Percentiles rank a stretch among this genome's conserved stretches.
Evolutionary conservation across 176 grass and related monocot species (phyloP).

Genomic region (Avena eriantha): DNA sequence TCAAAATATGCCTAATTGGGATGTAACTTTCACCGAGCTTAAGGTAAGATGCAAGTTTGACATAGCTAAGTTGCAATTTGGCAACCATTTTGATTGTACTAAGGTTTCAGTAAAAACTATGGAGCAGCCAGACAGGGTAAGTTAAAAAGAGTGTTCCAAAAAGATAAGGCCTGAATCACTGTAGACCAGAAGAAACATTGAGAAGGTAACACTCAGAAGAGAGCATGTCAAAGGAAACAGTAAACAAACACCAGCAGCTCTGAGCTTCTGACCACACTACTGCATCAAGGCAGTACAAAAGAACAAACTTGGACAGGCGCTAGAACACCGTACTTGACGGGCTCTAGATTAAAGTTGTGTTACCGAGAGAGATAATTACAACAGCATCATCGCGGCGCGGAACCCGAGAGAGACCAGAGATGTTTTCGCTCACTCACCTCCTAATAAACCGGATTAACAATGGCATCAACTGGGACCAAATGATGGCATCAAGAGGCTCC

Average conservation of each 20-base stretch:
- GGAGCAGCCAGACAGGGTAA: background rate
- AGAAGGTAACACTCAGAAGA: conserved; percentile 42
- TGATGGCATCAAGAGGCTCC: conserved; percentile 51
- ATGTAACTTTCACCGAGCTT: background rate
- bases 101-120: background rate
- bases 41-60: background rate
- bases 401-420: conserved; percentile 40
- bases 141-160: background rate
- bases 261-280: conserved; percentile 41
- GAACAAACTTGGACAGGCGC: conserved; percentile 56
- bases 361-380: conserved; percentile 47
- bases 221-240: conserved; percentile 46
- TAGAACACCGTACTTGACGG: conserved; percentile 52
- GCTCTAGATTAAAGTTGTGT: conserved; percentile 32
- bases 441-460: conserved; percentile 24
- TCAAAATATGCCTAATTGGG: background rate
- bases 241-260: conserved; percentile 57
- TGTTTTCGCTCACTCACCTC: conserved; percentile 44
- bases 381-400: background rate
- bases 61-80: background rate
- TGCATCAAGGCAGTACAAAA: conserved; percentile 51
- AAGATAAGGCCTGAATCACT: conserved; percentile 18
- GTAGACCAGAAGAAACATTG: conserved; percentile 32
- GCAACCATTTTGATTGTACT: background rate
- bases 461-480: conserved; percentile 51